Evolutionary conservation across 441 rosid species (phyloP), one percentile per base, ranked within the genome.

Genomic region (Brassica hybrid): DNA sequence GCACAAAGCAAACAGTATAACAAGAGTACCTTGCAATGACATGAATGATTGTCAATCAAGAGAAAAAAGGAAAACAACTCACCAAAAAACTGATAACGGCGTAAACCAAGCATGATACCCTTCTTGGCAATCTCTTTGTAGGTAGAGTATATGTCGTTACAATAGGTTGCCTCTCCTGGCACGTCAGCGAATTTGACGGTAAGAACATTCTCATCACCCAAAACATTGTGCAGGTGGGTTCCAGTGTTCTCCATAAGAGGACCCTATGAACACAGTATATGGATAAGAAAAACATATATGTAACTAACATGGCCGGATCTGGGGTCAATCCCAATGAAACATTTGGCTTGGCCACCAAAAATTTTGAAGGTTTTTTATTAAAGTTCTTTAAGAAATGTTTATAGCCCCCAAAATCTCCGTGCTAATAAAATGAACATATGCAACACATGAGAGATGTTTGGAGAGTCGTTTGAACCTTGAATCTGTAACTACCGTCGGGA

Each of bases 161-260:
- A 5, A 65, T 23, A 57, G 16, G 6, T 63, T n/a, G 61, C n/a
- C 2, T 79, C 56, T 10, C 8, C 25, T 14, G 32, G 7, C 16
- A 3, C 64, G 6, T 80, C 85, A 0, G 65, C 88, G 68, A 94
- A 82, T 80, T 89, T 92, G 69, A 91, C 97, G 14, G 82, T 68
- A 63, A 94, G 76, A 60, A 94, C 85, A 76, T 90, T 91, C 0
- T 91, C 96, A 81, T 94, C 99, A 25, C 98, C 98, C 63, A 94
- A 38, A 34, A 76, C 86, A 74, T 84, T 87, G 80, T 90, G 97
- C 8, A 94, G 69, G 78, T 86, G 89, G 70, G 89, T 90, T 77
- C 75, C 84, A 60, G 63, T 69, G 43, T 62, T 62, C 10, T 82
- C 67, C 5, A 85, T 69, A 62, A 59, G 78, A 66, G 98, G 98